Percentiles rank a stretch among this genome's conserved stretches.
These are phyloP conservation scores for Lactarius hengduanensis DNA, from an alignment of 768 basidiomycete species.

Conservation along the genomic window DNA sequence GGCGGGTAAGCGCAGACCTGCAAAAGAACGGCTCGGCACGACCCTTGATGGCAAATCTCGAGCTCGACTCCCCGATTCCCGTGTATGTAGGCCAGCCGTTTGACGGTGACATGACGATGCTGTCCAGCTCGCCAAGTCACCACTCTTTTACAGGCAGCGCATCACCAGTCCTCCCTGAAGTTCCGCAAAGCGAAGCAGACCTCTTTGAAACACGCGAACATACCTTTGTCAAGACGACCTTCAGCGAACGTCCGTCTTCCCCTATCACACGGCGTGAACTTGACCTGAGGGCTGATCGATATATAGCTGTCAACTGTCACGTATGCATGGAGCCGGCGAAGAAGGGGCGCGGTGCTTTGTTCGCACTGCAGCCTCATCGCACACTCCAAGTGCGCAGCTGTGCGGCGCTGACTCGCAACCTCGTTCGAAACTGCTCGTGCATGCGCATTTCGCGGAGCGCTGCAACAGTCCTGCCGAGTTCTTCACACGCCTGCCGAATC, in stretches of 20 bases:
- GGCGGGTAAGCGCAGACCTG: slow-evolving; percentile 84
- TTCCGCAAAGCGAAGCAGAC: slow-evolving; percentile 34
- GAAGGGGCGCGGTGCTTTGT: slow-evolving; percentile 85
- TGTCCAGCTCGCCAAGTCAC: slow-evolving; percentile 25
- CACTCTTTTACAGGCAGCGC: slow-evolving; percentile 8
- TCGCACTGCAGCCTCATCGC: slow-evolving; percentile 86
- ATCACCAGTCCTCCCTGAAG: slow-evolving; percentile 29
- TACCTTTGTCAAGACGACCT: no score
- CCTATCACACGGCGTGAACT: slow-evolving; percentile 5
- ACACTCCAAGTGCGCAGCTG: slow-evolving; percentile 73
- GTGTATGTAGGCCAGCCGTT: background rate
- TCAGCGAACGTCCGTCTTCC: slow-evolving; percentile 86
- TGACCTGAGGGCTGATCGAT: slow-evolving; percentile 6
- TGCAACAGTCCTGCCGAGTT: slow-evolving; percentile 53
- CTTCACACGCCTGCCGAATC: slow-evolving; percentile 50
- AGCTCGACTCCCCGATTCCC: slow-evolving; percentile 40
- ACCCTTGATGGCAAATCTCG: slow-evolving; percentile 44
- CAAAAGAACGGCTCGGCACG: slow-evolving; percentile 70
- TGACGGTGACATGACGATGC: slow-evolving; percentile 22
- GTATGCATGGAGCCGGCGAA: slow-evolving; percentile 52
- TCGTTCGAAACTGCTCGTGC: slow-evolving; percentile 70
- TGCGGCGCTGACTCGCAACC: slow-evolving; percentile 78
- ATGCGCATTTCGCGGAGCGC: slow-evolving; percentile 75
- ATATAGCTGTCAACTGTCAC: slow-evolving; percentile 78
- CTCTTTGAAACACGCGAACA: no score